A percentile compares a stretch with the other conserved stretches of the same genome.
Evolutionary conservation across 2,329 filamentous ascomycete genomes (phyloP).

Genomic region (Drechslerella coelobrocha): DNA sequence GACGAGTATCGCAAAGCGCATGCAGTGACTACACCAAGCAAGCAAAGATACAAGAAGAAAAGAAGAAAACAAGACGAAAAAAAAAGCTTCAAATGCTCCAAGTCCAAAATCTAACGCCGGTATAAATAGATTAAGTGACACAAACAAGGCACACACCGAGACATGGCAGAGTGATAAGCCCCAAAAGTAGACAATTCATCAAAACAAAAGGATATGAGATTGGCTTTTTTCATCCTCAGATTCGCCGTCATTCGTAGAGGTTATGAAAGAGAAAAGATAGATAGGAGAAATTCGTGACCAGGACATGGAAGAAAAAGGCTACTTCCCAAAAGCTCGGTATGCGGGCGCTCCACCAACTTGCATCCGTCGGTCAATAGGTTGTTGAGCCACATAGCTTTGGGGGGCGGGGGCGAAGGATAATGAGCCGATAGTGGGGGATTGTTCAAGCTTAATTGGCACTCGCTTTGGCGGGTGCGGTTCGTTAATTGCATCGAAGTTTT

Average conservation of each 20-base stretch:
- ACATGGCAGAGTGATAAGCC: neutral
- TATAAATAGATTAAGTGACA: neutral
- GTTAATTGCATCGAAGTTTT: conserved; percentile 21
- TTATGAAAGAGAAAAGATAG: conserved; percentile 14
- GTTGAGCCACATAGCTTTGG: conserved; percentile 33
- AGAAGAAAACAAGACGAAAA: neutral
- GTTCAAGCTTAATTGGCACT: conserved; percentile 46
- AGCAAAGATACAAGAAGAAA: neutral
- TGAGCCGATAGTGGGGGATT: conserved; percentile 46
- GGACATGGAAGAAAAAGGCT: conserved; percentile 18
- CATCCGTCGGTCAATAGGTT: conserved; percentile 41
- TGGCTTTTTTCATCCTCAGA: neutral
- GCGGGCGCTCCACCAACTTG: conserved; percentile 41
- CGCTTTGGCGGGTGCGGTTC: conserved; percentile 31
- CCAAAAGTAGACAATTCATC: neutral
- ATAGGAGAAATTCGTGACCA: conserved; percentile 21
- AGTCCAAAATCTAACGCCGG: neutral
- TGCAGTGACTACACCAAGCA: neutral
- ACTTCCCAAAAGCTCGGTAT: conserved; percentile 40
- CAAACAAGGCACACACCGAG: neutral
- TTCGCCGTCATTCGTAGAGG: conserved; percentile 29
- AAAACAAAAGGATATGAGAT: neutral
- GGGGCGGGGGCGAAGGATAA: conserved; percentile 31
- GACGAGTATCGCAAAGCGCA: conserved; percentile 1
- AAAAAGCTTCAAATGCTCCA: neutral